These are phyloP conservation scores for Aspergillus panamensis DNA, from an alignment of 495 filamentous ascomycete genomes.

Conservation along the genomic window DNA sequence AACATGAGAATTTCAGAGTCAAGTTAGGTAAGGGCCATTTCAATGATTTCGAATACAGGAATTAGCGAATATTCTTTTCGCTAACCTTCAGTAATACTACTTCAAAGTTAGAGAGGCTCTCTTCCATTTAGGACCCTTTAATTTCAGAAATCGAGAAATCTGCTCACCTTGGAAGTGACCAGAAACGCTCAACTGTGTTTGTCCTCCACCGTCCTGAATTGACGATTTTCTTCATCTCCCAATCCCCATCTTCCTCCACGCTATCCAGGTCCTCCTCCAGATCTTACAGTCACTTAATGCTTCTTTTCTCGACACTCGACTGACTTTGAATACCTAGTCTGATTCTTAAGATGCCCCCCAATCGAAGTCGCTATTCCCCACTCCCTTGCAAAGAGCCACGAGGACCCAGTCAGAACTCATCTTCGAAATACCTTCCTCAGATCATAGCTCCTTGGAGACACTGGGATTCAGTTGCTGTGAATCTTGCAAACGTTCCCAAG, in stretches of 20 bases:
- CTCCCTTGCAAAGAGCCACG: background rate
- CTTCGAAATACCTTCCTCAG: background rate
- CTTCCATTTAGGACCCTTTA: background rate
- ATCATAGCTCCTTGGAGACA: slow-evolving; percentile 33
- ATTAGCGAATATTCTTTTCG: too few relatives aligned
- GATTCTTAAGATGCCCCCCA: background rate
- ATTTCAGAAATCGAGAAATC: background rate
- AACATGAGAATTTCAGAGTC: too few relatives aligned
- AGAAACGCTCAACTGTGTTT: background rate
- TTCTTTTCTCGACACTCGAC: background rate
- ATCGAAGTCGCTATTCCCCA: background rate
- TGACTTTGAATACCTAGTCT: background rate
- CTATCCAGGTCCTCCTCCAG: background rate
- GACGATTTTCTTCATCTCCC: background rate
- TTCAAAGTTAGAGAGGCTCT: too few relatives aligned
- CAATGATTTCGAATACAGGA: too few relatives aligned
- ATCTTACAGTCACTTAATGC: background rate
- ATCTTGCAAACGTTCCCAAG: slow-evolving; percentile 31
- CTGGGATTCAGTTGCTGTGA: slow-evolving; percentile 40
- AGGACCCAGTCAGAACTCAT: background rate
- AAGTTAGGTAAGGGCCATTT: too few relatives aligned
- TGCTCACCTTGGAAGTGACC: background rate
- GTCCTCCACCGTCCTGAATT: background rate
- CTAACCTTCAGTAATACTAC: too few relatives aligned
- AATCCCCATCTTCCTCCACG: background rate